phyloP scores from a whole-genome alignment of 305 asterid species.

The Rubia peregrina region DNA sequence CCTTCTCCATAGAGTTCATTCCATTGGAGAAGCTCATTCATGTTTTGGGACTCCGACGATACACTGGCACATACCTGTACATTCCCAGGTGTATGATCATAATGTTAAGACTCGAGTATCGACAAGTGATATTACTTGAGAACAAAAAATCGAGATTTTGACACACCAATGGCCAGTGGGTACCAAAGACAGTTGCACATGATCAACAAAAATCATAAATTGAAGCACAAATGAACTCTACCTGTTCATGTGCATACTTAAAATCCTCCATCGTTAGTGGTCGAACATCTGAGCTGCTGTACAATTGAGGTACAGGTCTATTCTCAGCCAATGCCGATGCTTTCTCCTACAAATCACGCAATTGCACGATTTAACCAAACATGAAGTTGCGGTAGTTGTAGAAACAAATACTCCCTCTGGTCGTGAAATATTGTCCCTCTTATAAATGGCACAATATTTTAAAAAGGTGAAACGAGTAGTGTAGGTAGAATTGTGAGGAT shows the following conservation, averaged over 20 bases:
- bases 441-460: too few species aligned
- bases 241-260: constrained; percentile 78
- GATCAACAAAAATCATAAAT: neutral
- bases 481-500: too few species aligned
- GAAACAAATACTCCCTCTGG: neutral
- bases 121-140: too few species aligned
- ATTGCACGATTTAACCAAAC: neutral
- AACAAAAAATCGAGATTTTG: too few species aligned
- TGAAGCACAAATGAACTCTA: constrained; percentile 11
- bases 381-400: neutral
- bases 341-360: constrained; percentile 46
- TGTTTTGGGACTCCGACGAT: constrained; percentile 68
- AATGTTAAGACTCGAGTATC: neutral
- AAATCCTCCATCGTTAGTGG: constrained; percentile 67
- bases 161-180: too few species aligned
- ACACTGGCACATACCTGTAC: constrained; percentile 73
- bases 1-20: constrained; percentile 84
- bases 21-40: constrained; percentile 87
- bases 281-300: constrained; percentile 65
- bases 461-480: too few species aligned
- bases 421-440: too few species aligned
- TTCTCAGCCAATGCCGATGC: constrained; percentile 53
- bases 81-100: neutral
- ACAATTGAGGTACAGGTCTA: constrained; percentile 61
- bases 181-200: neutral